Evolutionary conservation across 2,329 filamentous ascomycete species (phyloP).

Genomic region (Trichophyton simii): DNA sequence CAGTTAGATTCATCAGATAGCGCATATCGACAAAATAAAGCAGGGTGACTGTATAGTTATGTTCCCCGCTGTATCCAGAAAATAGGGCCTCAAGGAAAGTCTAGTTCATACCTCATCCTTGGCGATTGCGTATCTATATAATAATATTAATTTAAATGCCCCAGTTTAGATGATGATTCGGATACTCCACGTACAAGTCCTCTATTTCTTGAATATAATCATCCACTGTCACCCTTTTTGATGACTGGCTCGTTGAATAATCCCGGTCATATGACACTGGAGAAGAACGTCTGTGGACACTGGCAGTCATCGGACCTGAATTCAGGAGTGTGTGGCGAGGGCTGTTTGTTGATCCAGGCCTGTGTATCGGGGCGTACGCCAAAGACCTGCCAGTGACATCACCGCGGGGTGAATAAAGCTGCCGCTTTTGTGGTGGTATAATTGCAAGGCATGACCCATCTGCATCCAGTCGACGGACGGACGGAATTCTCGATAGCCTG

Average conservation of each 20-base stretch:
- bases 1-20: not conserved
- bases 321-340: not conserved
- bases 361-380: not conserved
- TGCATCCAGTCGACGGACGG: not conserved
- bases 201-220: conserved; percentile 14
- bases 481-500: not conserved
- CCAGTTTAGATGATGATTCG: no score
- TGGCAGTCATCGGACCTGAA: not conserved
- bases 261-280: not conserved
- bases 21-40: not conserved
- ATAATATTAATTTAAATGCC: not conserved
- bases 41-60: not conserved
- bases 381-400: not conserved
- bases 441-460: not conserved
- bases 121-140: conserved; percentile 31
- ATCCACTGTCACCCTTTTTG: conserved; percentile 6
- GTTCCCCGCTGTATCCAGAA: not conserved
- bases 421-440: not conserved
- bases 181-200: conserved; percentile 11
- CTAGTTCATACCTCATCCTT: conserved; percentile 28
- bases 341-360: not conserved
- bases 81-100: not conserved
- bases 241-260: not conserved
- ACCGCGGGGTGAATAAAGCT: not conserved
- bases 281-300: not conserved